Base-by-base conservation (phyloP, 2,329 filamentous ascomycete genomes). In the Microsporum ferrugineum region DNA sequence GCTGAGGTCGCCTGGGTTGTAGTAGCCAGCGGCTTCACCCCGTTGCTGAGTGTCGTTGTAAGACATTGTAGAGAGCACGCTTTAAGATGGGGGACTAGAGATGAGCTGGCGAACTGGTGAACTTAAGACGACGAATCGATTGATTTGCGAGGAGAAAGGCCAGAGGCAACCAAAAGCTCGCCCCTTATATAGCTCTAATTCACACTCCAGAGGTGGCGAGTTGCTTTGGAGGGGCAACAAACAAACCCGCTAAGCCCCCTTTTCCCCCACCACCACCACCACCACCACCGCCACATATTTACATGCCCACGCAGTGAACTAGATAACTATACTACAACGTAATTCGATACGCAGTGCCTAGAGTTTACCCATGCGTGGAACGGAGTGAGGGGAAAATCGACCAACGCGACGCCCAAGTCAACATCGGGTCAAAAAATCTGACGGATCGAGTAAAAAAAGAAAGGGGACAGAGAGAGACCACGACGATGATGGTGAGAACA, bases 1-100 rank as follows among this genome's bases (percentile, higher is more conserved):
- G 7, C 29, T 31, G 65, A 81, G 76, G 63, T 76, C 74, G 63
- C n/a, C 17, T 7, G 39, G 29, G 39, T 59, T 17, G 57, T 59
- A 43, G 58, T 45, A 60, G 58, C 23, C 41, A 5, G 58, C 58
- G 47, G 59, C 47, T 27, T 61, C 51, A 36, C 51, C 51, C 14
- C 51, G 51, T 3, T 55, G 51, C 33, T 55, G 51, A 12, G 10
- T 34, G 31, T 55, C 51, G 51, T 55, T 55, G 33, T 8, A 55
- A 12, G 51, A 55, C 51, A 55, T 55, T 14, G 47, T 59, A 51
- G 63, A 66, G 66, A 67, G 61, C 65, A 57, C 57, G 63, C 60
- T 61, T 63, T 61, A 49, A 60, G 61, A 29, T 2, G 5, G 43
- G 17, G 29, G 10, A 47, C 34, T 8, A 47, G 8, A 47, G 17